A percentile compares a stretch with the other conserved stretches of the same genome.
Conservation (phyloP, 208 protist genomes). For the Entamoeba moshkovskii region DNA sequence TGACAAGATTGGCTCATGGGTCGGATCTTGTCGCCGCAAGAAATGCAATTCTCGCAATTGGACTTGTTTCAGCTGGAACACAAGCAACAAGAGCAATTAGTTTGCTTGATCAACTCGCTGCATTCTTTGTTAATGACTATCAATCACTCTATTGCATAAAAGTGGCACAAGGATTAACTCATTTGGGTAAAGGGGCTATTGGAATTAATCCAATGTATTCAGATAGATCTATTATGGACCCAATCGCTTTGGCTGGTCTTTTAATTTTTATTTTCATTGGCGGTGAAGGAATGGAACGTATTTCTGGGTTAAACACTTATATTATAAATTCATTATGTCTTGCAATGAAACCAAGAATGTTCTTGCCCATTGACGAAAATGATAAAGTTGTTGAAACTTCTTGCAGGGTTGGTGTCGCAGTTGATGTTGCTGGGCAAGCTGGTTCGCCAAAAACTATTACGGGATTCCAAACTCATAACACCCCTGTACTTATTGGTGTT, state of each 20-base stretch:
- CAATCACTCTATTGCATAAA: conserved; percentile 58
- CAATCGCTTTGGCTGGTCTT: conserved; percentile 6
- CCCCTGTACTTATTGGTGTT: background rate
- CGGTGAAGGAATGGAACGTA: background rate
- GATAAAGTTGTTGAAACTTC: background rate
- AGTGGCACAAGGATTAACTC: conserved; percentile 67
- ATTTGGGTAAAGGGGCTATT: conserved; percentile 93
- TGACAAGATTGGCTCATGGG: conserved; percentile 90
- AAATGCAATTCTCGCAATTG: conserved; percentile 83
- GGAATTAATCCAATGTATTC: conserved; percentile 76
- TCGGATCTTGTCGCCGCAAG: conserved; percentile 68
- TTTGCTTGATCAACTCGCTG: conserved; percentile 73
- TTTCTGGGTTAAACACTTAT: background rate
- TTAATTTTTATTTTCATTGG: background rate
- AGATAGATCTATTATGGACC: conserved; percentile 52
- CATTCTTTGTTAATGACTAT: conserved; percentile 81
- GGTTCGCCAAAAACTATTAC: conserved; percentile 13
- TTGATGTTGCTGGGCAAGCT: conserved; percentile 7
- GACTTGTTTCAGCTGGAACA: conserved; percentile 79
- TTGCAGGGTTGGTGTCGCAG: background rate
- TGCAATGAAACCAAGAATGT: background rate
- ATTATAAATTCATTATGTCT: background rate
- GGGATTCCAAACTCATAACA: conserved; percentile 19
- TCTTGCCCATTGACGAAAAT: background rate
- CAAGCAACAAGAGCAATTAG: conserved; percentile 85